Percentiles rank a stretch among this genome's conserved stretches.
phyloP scores from a whole-genome alignment of 148 eudicot species.

The Nepenthes mirabilis region DNA sequence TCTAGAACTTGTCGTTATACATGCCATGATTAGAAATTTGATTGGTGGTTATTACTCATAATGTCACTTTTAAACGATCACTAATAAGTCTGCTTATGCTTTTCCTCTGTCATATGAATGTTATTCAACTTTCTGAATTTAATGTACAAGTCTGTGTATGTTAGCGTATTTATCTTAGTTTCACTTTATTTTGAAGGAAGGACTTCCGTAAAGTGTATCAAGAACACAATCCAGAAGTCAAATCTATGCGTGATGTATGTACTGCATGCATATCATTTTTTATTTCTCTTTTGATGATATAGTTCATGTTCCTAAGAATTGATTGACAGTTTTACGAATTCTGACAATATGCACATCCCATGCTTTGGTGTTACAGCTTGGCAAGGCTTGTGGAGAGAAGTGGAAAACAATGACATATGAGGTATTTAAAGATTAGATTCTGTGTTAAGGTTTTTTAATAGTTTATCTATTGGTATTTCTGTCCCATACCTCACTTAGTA shows the following conservation, averaged over 20 bases:
- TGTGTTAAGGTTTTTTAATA: no score
- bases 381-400: conserved; percentile 89
- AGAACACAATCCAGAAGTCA: conserved; percentile 67
- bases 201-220: conserved; percentile 79
- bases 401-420: conserved; percentile 89
- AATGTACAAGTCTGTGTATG: no score
- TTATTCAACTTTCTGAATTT: no score
- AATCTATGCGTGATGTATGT: conserved; percentile 75
- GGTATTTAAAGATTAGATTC: conserved; percentile 20
- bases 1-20: no score
- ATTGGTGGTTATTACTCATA: no score
- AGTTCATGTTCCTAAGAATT: neutral
- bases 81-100: no score
- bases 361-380: conserved; percentile 29
- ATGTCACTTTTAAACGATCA: no score
- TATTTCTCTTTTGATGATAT: neutral
- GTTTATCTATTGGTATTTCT: no score
- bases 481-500: no score
- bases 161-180: no score
- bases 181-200: conserved; percentile 27
- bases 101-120: no score
- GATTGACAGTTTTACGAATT: neutral
- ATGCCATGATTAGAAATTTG: no score
- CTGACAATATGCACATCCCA: conserved; percentile 3
- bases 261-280: neutral